Percentiles rank a stretch among this genome's conserved stretches.
phyloP scores from a whole-genome alignment of 2,329 filamentous ascomycete genomes.

The Incumbomyces lentus region DNA sequence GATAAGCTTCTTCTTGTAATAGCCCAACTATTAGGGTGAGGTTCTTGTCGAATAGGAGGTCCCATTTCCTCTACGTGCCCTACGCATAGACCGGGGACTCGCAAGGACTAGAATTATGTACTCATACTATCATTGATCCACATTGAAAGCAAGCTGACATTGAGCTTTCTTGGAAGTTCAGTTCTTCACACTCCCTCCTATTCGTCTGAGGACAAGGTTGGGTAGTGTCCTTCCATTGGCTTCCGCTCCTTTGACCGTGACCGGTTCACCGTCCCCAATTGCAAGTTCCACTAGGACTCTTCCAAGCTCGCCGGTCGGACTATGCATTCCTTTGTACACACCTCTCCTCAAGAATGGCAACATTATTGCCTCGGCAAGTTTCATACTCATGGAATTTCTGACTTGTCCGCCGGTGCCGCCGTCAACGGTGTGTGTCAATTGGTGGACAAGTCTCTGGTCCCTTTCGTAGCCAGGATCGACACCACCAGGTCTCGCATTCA shows the following conservation, averaged over 20 bases:
- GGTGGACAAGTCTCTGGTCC: slow-evolving; percentile 21
- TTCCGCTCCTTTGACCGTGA: slow-evolving; percentile 1
- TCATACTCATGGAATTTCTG: slow-evolving; percentile 15
- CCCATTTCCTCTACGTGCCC: too few relatives aligned
- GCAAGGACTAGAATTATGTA: too few relatives aligned
- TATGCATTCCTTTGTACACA: slow-evolving; percentile 5
- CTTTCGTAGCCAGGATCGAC: slow-evolving; percentile 46
- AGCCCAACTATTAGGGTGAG: too few relatives aligned
- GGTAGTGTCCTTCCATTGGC: slow-evolving; percentile 1
- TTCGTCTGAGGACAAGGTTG: not conserved
- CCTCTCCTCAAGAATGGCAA: slow-evolving; percentile 26
- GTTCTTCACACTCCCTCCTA: slow-evolving; percentile 1
- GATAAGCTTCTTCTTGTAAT: too few relatives aligned
- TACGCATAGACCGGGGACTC: too few relatives aligned
- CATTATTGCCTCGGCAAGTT: slow-evolving; percentile 18
- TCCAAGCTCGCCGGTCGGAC: slow-evolving; percentile 38
- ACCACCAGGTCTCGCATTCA: slow-evolving; percentile 48
- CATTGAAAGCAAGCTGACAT: too few relatives aligned
- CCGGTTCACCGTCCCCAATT: slow-evolving; percentile 28
- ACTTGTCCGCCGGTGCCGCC: slow-evolving; percentile 20
- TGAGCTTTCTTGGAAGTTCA: not conserved
- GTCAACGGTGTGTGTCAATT: slow-evolving; percentile 20
- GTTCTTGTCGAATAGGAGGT: too few relatives aligned
- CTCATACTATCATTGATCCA: too few relatives aligned
- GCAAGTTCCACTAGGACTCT: slow-evolving; percentile 40